phyloP scores from a whole-genome alignment of 495 filamentous ascomycete species.

The Penicillium steckii region DNA sequence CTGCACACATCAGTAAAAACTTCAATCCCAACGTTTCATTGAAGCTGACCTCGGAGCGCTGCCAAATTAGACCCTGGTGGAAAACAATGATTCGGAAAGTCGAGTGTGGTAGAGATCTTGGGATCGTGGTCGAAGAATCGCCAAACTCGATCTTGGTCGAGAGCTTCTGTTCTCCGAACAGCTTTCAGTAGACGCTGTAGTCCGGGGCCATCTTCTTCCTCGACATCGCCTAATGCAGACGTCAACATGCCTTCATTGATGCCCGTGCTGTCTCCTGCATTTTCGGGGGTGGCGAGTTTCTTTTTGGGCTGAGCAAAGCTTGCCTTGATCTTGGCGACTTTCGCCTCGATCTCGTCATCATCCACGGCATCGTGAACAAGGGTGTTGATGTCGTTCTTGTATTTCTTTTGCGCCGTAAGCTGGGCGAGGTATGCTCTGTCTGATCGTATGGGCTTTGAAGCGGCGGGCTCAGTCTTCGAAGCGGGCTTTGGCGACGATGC shows the following conservation, averaged over 20 bases:
- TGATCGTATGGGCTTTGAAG: conserved; percentile 14
- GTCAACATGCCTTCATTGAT: conserved; percentile 45
- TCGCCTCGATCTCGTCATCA: conserved; percentile 57
- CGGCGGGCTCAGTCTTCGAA: neutral
- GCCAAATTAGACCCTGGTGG: conserved; percentile 21
- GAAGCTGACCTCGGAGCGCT: conserved; percentile 37
- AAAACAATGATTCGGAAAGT: conserved; percentile 36
- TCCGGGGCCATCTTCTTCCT: conserved; percentile 50
- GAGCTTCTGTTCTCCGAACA: conserved; percentile 72
- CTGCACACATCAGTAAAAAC: conserved; percentile 21
- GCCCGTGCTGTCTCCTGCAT: conserved; percentile 10
- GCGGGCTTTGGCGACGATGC: conserved; percentile 19
- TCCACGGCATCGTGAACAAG: conserved; percentile 59
- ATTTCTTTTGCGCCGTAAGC: conserved; percentile 43
- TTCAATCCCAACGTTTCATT: neutral
- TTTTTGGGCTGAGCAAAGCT: conserved; percentile 28
- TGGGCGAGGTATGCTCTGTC: conserved; percentile 2
- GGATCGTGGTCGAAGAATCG: conserved; percentile 59
- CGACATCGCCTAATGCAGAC: conserved; percentile 40
- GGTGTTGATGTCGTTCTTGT: conserved; percentile 65
- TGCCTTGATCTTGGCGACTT: conserved; percentile 52
- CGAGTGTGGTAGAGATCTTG: conserved; percentile 29
- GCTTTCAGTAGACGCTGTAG: conserved; percentile 63
- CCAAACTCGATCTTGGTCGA: conserved; percentile 58
- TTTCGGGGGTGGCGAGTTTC: neutral